Evolutionary conservation across 306 rosid genomes (phyloP).

Genomic region (Cyamopsis tetragonoloba): DNA sequence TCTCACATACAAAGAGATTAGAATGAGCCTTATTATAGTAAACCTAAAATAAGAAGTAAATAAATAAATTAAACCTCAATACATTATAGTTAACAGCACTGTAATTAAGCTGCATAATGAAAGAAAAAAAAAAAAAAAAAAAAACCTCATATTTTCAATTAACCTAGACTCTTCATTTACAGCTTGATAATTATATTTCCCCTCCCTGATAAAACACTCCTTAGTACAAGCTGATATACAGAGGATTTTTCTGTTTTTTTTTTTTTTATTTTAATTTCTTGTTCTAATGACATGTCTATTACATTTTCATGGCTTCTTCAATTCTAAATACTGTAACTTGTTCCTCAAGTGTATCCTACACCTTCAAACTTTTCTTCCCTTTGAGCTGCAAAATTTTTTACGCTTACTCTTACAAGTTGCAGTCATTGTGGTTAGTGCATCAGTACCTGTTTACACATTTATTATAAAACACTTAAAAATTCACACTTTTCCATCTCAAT

Average conservation of each 20-base stretch:
- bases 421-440: conserved; percentile 30
- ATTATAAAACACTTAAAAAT: neutral
- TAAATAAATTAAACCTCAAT: no score
- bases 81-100: neutral
- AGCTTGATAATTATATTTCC: neutral
- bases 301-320: neutral
- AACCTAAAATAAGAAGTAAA: no score
- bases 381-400: conserved; percentile 21
- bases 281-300: conserved; percentile 9
- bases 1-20: no score
- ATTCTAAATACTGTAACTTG: conserved; percentile 3
- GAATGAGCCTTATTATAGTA: no score
- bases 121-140: neutral
- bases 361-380: conserved; percentile 20
- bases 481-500: neutral
- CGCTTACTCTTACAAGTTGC: conserved; percentile 28
- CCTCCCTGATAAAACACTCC: neutral
- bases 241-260: neutral
- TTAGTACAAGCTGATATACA: neutral
- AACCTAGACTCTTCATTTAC: conserved; percentile 16
- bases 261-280: neutral
- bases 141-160: neutral
- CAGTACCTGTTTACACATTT: conserved; percentile 41
- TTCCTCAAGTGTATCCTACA: conserved; percentile 11
- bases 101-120: neutral